Evolutionary conservation across 768 basidiomycete genomes (phyloP).

Genomic region (Gloeopeniophorella convolvens): DNA sequence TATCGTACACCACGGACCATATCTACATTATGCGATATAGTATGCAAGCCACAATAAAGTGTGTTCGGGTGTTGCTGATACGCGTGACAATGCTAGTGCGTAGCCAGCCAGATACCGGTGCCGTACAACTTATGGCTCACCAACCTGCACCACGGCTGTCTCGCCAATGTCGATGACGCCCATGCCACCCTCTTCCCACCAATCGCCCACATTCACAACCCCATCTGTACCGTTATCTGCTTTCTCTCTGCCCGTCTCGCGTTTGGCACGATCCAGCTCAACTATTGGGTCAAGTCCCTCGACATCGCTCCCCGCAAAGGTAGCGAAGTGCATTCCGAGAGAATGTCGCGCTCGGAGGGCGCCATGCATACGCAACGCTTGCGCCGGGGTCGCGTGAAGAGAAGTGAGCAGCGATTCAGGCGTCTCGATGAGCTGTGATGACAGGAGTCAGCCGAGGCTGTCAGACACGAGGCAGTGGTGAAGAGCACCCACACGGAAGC

Average conservation of each 20-base stretch:
- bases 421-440: constrained; percentile 24
- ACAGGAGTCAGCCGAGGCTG: not conserved
- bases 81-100: no score
- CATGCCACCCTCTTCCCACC: constrained; percentile 30
- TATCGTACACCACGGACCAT: no score
- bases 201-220: constrained; percentile 21
- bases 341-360: constrained; percentile 33
- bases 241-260: constrained; percentile 27
- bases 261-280: constrained; percentile 31
- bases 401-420: constrained; percentile 25
- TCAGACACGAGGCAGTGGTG: not conserved
- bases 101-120: no score
- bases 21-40: no score
- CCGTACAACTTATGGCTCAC: no score
- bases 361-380: constrained; percentile 34
- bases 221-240: no score
- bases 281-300: constrained; percentile 37
- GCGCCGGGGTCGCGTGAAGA: constrained; percentile 36
- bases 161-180: constrained; percentile 33
- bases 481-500: constrained; percentile 29
- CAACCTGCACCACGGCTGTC: constrained; percentile 29
- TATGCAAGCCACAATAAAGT: no score
- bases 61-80: no score
- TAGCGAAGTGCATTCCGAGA: constrained; percentile 40
- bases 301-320: constrained; percentile 36